phyloP scores from a whole-genome alignment of 352 stramenopile genomes.

The Aphanomyces cochlioides region DNA sequence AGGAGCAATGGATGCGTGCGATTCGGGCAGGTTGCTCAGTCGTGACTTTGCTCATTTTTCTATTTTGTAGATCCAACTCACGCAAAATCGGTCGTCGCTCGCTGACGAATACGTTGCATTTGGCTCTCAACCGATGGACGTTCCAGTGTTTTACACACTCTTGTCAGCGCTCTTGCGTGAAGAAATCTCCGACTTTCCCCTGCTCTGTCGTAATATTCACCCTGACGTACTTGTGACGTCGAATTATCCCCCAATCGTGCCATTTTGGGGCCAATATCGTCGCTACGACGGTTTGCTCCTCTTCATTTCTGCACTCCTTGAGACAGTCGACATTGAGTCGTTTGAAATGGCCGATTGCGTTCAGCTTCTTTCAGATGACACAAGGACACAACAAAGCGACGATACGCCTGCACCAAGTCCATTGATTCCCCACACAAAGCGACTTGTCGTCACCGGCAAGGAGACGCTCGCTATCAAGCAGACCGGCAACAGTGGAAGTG shows the following conservation, averaged over 20 bases:
- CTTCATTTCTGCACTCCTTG: slow-evolving; percentile 77
- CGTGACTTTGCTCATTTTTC: background rate
- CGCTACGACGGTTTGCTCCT: slow-evolving; percentile 74
- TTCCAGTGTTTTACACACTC: slow-evolving; percentile 68
- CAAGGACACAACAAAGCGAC: slow-evolving; percentile 37
- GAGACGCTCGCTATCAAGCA: slow-evolving; percentile 73
- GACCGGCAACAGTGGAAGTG: slow-evolving; percentile 15
- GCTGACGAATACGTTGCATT: slow-evolving; percentile 52
- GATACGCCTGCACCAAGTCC: slow-evolving; percentile 36
- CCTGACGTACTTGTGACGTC: slow-evolving; percentile 74
- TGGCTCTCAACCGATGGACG: slow-evolving; percentile 63
- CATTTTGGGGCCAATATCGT: slow-evolving; percentile 81
- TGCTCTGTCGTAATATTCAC: slow-evolving; percentile 76
- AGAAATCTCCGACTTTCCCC: slow-evolving; percentile 66
- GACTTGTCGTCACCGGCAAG: slow-evolving; percentile 75
- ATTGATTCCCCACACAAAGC: slow-evolving; percentile 43
- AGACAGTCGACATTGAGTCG: slow-evolving; percentile 67
- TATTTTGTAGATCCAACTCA: slow-evolving; percentile 50
- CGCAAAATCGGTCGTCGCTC: slow-evolving; percentile 42
- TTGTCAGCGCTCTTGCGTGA: slow-evolving; percentile 58
- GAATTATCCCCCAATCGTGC: slow-evolving; percentile 80
- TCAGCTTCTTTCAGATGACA: slow-evolving; percentile 58
- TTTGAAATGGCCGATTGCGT: slow-evolving; percentile 73
- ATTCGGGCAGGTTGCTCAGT: slow-evolving; percentile 43
- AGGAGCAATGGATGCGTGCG: slow-evolving; percentile 75